A percentile compares a stretch with the other conserved stretches of the same genome.
Conservation (phyloP, 345 rosid genomes). For the Noccaea caerulescens region DNA sequence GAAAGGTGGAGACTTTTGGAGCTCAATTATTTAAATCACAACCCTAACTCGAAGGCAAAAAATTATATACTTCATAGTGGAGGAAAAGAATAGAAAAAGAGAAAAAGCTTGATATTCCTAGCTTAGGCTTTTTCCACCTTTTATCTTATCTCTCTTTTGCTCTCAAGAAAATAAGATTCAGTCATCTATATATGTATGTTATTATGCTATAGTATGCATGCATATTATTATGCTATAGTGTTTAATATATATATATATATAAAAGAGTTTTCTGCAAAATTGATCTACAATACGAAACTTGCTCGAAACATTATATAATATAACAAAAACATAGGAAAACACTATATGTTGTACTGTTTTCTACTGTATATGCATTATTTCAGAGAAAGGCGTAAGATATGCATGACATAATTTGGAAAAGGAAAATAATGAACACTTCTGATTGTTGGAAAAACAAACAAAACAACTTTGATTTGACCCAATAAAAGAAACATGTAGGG, state of each 20-base stretch:
- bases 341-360: not conserved
- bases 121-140: slow-evolving; percentile 45
- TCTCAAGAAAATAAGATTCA: slow-evolving; percentile 32
- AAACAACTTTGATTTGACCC: slow-evolving; percentile 32
- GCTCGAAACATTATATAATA: not conserved
- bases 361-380: not conserved
- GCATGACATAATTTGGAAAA: slow-evolving; percentile 18
- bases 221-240: not conserved
- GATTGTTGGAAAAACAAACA: slow-evolving; percentile 9
- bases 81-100: slow-evolving; percentile 36
- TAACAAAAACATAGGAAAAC: not conserved
- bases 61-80: slow-evolving; percentile 29
- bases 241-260: no score
- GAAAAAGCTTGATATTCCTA: slow-evolving; percentile 45
- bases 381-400: not conserved
- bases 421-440: slow-evolving; percentile 13
- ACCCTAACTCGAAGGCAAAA: slow-evolving; percentile 46
- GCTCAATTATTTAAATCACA: slow-evolving; percentile 44
- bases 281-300: not conserved
- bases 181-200: not conserved
- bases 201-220: not conserved
- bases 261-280: not conserved
- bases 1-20: slow-evolving; percentile 47
- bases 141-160: slow-evolving; percentile 38
- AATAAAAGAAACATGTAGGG: slow-evolving; percentile 37